A percentile compares a stretch with the other conserved stretches of the same genome.
Conservation (phyloP, 805 yeast species). For the Metschnikowia gelsemii region DNA sequence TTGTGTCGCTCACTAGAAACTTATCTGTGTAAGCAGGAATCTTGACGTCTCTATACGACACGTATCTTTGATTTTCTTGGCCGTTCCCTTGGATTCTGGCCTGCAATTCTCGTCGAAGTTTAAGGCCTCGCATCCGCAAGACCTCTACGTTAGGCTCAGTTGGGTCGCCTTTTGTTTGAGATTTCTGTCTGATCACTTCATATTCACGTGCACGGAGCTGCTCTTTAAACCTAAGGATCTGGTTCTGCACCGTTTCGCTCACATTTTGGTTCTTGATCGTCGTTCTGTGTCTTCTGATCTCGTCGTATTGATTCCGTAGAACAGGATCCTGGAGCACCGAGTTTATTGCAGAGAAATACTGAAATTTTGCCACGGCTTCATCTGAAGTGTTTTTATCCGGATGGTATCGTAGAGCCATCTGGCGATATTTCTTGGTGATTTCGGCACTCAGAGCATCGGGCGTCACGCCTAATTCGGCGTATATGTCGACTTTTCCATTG, state of each 20-base stretch:
- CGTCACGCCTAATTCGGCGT: constrained; percentile 44
- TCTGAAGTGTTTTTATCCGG: constrained; percentile 40
- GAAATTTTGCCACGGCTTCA: constrained; percentile 30
- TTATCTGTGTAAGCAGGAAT: constrained; percentile 7
- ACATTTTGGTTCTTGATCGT: neutral
- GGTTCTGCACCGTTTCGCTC: constrained; percentile 21
- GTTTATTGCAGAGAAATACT: constrained; percentile 30
- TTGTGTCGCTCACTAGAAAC: constrained; percentile 2
- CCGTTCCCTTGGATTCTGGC: constrained; percentile 5
- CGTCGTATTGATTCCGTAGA: constrained; percentile 32
- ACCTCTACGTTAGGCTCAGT: constrained; percentile 29
- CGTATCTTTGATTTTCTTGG: constrained; percentile 14
- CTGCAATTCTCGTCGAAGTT: constrained; percentile 13
- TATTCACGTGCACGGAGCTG: constrained; percentile 29
- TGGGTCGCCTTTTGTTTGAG: constrained; percentile 14
- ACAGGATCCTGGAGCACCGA: constrained; percentile 30
- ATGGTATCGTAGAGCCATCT: constrained; percentile 37
- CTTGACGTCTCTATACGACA: constrained; percentile 25
- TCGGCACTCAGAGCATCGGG: constrained; percentile 24
- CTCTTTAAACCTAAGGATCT: constrained; percentile 26
- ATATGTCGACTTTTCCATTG: constrained; percentile 33
- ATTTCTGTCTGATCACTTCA: constrained; percentile 6
- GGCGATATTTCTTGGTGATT: constrained; percentile 33
- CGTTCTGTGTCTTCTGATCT: constrained; percentile 20
- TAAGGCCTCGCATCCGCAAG: constrained; percentile 26